Base-by-base conservation (phyloP, 139 green algal species). In the Limnomonas spitsbergensis region DNA sequence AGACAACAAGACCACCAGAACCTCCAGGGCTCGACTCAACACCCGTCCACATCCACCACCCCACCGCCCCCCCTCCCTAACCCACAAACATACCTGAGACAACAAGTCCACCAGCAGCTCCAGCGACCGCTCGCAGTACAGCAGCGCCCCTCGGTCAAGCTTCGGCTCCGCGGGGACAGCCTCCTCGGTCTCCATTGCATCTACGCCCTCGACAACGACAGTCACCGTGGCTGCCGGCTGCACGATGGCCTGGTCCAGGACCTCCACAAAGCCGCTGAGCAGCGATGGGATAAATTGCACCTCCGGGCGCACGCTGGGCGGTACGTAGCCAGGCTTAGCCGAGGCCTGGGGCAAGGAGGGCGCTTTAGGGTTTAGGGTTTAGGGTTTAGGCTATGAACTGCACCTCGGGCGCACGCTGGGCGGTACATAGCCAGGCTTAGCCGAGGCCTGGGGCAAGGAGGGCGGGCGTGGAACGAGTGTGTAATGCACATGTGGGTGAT, bases 81-180 rank as follows among this genome's bases (percentile, higher is more conserved):
- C n/a, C n/a, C n/a, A n/a, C 47, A 61, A 61, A 7, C 77, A 24
- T 40, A 82, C 85, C 77, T 97, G 94, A 29, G 86, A 92, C 32
- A 99, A 85, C 78, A 99, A 86, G 81, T 98, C 94, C 3, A 93
- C 90, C 4, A 97, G 61, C 47, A 98, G 89, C 88, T 97, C 92
- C 27, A 97, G 69, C 77, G 94, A 97, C 31, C 91, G 91, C 91
- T 98, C 93, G 78, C 89, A 95, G 80, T 93, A 93, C 39, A 88
- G 79, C 83, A 94, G 83, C 66, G 77, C 38, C 1, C 32, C 7
- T 26, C 40, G 36, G 40, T 81, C 31, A 56, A 77, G 54, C 54
- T 38, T 32, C 73, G 56, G 67, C 29, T 71, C 29, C 7, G 24
- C 29, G 14, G 47, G 47, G 20, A 24, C 14, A 38, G 24, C n/a